A percentile compares a stretch with the other conserved stretches of the same genome.
These are phyloP conservation scores for Bipolaris victoriae DNA, from an alignment of 2,329 filamentous ascomycete genomes.

Conservation along the genomic window DNA sequence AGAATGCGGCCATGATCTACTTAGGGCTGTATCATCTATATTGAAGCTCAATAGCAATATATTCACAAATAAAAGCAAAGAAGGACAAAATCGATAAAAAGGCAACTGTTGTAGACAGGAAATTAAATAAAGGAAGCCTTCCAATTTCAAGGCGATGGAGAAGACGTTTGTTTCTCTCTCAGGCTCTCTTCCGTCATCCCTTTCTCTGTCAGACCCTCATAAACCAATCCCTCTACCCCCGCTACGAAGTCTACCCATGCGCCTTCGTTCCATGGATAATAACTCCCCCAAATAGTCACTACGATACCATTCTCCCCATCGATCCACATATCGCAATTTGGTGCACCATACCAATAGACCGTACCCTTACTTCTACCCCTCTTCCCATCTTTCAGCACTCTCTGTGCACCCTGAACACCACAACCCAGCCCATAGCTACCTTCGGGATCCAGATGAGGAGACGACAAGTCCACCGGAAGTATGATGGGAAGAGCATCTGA, in stretches of 20 bases:
- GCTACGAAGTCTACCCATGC: conserved; percentile 32
- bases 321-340: conserved; percentile 34
- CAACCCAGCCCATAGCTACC: conserved; percentile 47
- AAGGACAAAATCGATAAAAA: too few species aligned
- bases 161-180: background rate
- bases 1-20: too few species aligned
- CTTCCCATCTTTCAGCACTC: conserved; percentile 36
- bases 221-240: conserved; percentile 28
- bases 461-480: conserved; percentile 52
- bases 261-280: conserved; percentile 31
- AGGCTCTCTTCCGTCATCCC: background rate
- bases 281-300: conserved; percentile 27
- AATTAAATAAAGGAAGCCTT: too few species aligned
- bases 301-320: conserved; percentile 30
- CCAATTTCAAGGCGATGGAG: too few species aligned
- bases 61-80: too few species aligned
- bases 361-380: conserved; percentile 29
- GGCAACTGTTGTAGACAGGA: too few species aligned
- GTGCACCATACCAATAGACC: conserved; percentile 36
- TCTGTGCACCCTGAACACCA: conserved; percentile 57
- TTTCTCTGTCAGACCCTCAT: conserved; percentile 24
- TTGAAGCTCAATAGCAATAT: too few species aligned
- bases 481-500: conserved; percentile 12
- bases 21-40: too few species aligned
- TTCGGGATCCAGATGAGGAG: conserved; percentile 56